These are phyloP conservation scores for Aureobasidium sp. DNA, from an alignment of 2,329 filamentous ascomycete genomes.

Conservation along the genomic window DNA sequence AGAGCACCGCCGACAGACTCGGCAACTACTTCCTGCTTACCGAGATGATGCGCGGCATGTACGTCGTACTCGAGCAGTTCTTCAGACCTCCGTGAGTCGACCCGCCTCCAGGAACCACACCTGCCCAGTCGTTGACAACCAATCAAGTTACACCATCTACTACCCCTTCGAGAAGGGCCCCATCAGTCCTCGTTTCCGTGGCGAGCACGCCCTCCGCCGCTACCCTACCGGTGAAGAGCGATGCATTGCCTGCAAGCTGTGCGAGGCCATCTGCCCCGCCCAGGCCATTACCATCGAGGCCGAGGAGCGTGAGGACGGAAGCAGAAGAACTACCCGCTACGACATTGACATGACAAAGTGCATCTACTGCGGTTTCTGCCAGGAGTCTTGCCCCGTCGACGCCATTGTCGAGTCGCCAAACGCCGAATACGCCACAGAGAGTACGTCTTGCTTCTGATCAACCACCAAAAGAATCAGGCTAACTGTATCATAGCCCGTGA, in stretches of 20 bases:
- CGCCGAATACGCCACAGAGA: slow-evolving; percentile 17
- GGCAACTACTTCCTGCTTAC: slow-evolving; percentile 92
- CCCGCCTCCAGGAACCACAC: not conserved
- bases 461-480: slow-evolving; percentile 72
- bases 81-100: slow-evolving; percentile 87
- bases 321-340: slow-evolving; percentile 89
- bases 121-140: slow-evolving; percentile 19
- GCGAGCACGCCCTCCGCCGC: slow-evolving; percentile 90
- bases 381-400: slow-evolving; percentile 97
- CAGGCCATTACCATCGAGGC: slow-evolving; percentile 99
- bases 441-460: slow-evolving; percentile 62
- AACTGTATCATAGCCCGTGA: slow-evolving; percentile 36
- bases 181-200: slow-evolving; percentile 94
- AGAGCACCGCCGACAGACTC: slow-evolving; percentile 70
- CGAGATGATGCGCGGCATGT: slow-evolving; percentile 97
- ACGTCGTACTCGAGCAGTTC: slow-evolving; percentile 93
- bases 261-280: slow-evolving; percentile 95
- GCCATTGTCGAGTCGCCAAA: slow-evolving; percentile 57
- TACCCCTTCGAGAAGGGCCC: slow-evolving; percentile 99
- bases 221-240: slow-evolving; percentile 97
- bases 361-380: slow-evolving; percentile 99
- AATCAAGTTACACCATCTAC: slow-evolving; percentile 81
- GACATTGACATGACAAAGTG: slow-evolving; percentile 99
- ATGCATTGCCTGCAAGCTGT: slow-evolving; percentile 99
- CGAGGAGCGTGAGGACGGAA: slow-evolving; percentile 93